phyloP scores from a whole-genome alignment of 768 basidiomycete genomes.

The Daedalea quercina region DNA sequence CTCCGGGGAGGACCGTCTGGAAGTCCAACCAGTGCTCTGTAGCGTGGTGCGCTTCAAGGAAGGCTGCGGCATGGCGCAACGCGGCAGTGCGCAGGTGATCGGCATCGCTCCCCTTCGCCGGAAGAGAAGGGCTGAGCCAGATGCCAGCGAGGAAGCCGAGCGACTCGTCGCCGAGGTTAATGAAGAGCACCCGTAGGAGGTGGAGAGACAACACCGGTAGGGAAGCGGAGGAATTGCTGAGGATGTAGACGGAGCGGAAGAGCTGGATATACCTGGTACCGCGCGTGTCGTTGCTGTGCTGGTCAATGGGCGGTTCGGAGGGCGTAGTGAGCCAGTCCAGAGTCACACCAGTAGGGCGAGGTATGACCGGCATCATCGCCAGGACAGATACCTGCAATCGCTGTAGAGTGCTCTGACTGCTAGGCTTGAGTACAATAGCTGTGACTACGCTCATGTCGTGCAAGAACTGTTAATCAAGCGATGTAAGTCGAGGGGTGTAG shows the following conservation, averaged over 20 bases:
- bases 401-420: constrained; percentile 44
- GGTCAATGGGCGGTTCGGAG: background rate
- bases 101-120: constrained; percentile 1
- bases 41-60: constrained; percentile 64
- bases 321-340: constrained; percentile 46
- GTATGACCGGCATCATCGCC: constrained; percentile 42
- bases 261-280: constrained; percentile 48
- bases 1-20: constrained; percentile 67
- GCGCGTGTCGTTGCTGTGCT: constrained; percentile 5
- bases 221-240: constrained; percentile 52
- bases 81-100: constrained; percentile 43
- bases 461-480: constrained; percentile 30
- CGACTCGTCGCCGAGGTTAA: constrained; percentile 59
- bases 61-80: constrained; percentile 71
- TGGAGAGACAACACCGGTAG: constrained; percentile 43
- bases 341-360: constrained; percentile 31
- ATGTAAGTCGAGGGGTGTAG: background rate
- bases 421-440: constrained; percentile 52
- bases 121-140: constrained; percentile 33
- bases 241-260: constrained; percentile 55
- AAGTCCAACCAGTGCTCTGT: constrained; percentile 61
- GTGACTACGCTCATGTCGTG: constrained; percentile 39
- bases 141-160: constrained; percentile 77
- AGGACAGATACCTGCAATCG: constrained; percentile 57
- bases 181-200: constrained; percentile 61